Conservation (phyloP, 768 basidiomycete genomes). For the Neoboletus magnificus region DNA sequence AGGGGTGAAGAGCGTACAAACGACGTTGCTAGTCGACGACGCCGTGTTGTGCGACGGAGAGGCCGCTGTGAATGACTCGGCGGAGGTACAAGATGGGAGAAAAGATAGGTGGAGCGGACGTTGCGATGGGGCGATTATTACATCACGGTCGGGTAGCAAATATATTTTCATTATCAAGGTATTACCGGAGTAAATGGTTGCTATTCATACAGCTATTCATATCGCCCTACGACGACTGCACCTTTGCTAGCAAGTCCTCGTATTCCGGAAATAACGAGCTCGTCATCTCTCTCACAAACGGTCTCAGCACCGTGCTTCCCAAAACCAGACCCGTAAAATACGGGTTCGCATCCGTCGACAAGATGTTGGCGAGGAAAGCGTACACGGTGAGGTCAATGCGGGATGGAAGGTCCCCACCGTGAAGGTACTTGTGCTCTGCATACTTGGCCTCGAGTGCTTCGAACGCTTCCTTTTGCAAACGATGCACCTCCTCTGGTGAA, state of each 20-base stretch:
- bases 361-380: conserved; percentile 31
- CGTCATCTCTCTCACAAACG: conserved; percentile 26
- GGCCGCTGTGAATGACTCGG: not conserved
- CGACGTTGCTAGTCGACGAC: conserved; percentile 5
- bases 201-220: not conserved
- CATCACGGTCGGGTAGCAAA: no score
- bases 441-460: conserved; percentile 31
- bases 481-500: conserved; percentile 30
- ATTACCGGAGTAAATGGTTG: not conserved
- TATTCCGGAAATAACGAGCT: conserved; percentile 29
- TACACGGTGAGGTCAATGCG: conserved; percentile 29
- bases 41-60: conserved; percentile 4
- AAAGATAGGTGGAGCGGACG: not conserved
- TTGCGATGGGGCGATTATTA: conserved; percentile 14
- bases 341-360: conserved; percentile 23
- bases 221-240: not conserved
- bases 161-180: not conserved
- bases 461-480: conserved; percentile 29
- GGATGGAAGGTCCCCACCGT: conserved; percentile 26
- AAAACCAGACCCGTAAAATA: conserved; percentile 25
- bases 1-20: not conserved
- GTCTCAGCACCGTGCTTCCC: conserved; percentile 14
- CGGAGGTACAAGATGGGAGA: not conserved
- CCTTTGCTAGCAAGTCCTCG: conserved; percentile 11
- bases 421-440: conserved; percentile 23